Base-by-base conservation (phyloP, 1,284 basidiomycete species). In the Singerocomus inundabilis region DNA sequence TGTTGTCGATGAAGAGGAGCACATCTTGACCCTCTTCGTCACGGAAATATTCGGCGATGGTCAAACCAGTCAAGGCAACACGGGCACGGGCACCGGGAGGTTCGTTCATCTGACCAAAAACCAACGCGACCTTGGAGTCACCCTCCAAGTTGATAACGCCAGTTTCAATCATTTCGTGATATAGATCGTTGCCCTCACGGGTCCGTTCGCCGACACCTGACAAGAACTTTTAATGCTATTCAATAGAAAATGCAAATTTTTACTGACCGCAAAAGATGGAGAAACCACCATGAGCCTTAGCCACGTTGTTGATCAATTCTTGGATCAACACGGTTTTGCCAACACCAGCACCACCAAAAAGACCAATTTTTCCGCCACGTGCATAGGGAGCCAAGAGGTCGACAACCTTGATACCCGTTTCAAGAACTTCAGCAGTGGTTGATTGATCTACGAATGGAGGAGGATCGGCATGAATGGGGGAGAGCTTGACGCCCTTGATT, bases 101-200 rank as follows among this genome's bases (percentile, higher is more conserved):
- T 81, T 99, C 96, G 81, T 99, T 99, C 96, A 99, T 99, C 80
- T 99, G 96, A 81, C 96, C 96, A 82, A 99, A 99, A 64, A 99
- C 96, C 60, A 99, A 88, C 66, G 96, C 95, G 76, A 98, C 96
- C 85, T 99, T 98, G 73, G 96, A 98, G 74, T 96, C 93, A 74
- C 94, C 94, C 68, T 97, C 84, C 65, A 95, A 85, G 77, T 98
- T 96, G 84, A 99, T 99, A 83, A 99, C 96, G 87, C 96, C 96
- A 55, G 95, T 98, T 77, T 98, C 94, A 76, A 97, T 97, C 95
- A 99, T 98, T 80, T 99, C 96, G 77, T 98, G 95, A 82, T 99
- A 99, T 66, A 99, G 79, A 81, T 99, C 96, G 82, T 99, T 99
- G 78, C 96, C 96, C 87, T 99, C 96, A 83, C 96, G 96, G 61